Evolutionary conservation across 441 rosid genomes (phyloP).

Genomic region (Melastoma candidum): DNA sequence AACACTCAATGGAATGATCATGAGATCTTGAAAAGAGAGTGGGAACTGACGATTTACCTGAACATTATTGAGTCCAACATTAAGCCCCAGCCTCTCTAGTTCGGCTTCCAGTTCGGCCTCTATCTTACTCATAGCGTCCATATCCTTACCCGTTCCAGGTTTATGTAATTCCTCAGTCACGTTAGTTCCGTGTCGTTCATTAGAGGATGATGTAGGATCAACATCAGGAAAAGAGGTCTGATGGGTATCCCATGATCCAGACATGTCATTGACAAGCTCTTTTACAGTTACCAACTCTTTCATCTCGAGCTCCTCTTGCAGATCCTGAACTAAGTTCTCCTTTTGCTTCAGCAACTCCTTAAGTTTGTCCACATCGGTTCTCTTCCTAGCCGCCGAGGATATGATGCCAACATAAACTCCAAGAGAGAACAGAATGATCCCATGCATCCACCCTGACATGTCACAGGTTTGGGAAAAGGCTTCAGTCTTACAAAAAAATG

Average conservation of each 20-base stretch:
- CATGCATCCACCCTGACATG: constrained; percentile 37
- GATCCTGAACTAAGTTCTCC: constrained; percentile 58
- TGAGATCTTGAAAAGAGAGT: too few relatives aligned
- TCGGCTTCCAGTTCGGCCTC: constrained; percentile 99
- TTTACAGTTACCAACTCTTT: constrained; percentile 48
- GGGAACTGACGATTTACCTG: too few relatives aligned
- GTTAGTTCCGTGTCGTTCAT: constrained; percentile 12
- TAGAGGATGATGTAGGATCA: constrained; percentile 15
- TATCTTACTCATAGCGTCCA: constrained; percentile 55
- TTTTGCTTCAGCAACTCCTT: constrained; percentile 43
- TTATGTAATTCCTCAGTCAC: constrained; percentile 17
- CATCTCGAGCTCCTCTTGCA: constrained; percentile 65
- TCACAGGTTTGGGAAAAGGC: not conserved
- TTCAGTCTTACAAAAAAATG: too few relatives aligned
- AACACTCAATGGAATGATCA: too few relatives aligned
- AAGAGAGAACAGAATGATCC: constrained; percentile 37
- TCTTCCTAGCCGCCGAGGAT: constrained; percentile 40
- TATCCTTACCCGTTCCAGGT: constrained; percentile 27
- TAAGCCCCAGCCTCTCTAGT: constrained; percentile 66
- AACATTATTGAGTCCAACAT: constrained; percentile 12
- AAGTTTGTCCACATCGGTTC: constrained; percentile 36
- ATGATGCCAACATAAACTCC: constrained; percentile 63
- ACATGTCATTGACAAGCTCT: constrained; percentile 40
- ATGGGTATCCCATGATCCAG: constrained; percentile 27
- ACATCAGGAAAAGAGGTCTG: constrained; percentile 19